Conservation (phyloP, 2,329 filamentous ascomycete genomes). For the Neoscytalidium dimidiatum region DNA sequence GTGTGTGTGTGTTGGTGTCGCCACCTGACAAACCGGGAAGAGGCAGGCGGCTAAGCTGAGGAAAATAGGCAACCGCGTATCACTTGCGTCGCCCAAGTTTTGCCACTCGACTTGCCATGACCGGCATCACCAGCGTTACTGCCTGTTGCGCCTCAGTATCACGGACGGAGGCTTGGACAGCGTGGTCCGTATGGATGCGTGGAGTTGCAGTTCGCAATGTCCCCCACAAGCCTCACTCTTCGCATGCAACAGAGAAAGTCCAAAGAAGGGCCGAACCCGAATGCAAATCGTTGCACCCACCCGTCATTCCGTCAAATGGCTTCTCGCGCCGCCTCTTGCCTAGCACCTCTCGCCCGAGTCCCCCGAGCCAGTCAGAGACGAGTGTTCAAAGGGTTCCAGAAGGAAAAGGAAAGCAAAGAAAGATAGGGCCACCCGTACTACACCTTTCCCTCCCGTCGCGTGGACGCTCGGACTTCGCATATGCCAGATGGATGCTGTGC, state of each 20-base stretch:
- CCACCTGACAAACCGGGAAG: neutral
- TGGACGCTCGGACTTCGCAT: neutral
- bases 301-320: neutral
- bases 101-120: neutral
- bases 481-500: neutral
- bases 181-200: neutral
- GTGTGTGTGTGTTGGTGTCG: neutral
- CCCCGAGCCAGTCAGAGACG: neutral
- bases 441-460: neutral
- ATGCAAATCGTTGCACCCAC: neutral
- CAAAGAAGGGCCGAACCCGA: constrained; percentile 13
- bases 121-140: neutral
- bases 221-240: neutral
- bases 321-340: neutral
- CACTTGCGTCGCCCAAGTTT: neutral
- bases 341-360: neutral
- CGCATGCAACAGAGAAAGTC: neutral
- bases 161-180: neutral
- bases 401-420: neutral
- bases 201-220: neutral
- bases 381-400: neutral
- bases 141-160: neutral
- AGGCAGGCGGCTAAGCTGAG: neutral
- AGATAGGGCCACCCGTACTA: neutral
- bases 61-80: neutral